A percentile compares a stretch with the other conserved stretches of the same genome.
These are phyloP conservation scores for Cicer judaicum DNA, from an alignment of 306 rosid species.

Conservation along the genomic window DNA sequence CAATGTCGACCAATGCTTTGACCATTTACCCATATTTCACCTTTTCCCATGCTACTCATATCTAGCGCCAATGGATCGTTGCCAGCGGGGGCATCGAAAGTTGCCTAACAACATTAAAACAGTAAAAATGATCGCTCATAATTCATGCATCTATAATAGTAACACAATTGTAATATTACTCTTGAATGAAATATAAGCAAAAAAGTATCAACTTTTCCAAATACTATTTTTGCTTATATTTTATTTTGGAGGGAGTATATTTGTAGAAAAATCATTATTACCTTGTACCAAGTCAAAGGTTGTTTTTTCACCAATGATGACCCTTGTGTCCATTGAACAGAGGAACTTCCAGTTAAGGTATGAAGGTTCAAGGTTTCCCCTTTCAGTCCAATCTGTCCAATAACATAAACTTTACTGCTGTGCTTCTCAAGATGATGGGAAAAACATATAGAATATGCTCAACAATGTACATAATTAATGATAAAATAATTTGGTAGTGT, in stretches of 20 bases:
- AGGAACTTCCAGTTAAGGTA: slow-evolving; percentile 53
- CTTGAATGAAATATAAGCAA: no score
- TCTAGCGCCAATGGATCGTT: slow-evolving; percentile 86
- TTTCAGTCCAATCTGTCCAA: slow-evolving; percentile 76
- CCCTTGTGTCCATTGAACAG: slow-evolving; percentile 65
- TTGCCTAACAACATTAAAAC: slow-evolving; percentile 52
- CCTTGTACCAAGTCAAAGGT: slow-evolving; percentile 98
- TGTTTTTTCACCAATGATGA: slow-evolving; percentile 50
- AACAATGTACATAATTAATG: neutral
- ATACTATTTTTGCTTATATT: no score
- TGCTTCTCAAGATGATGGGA: slow-evolving; percentile 1
- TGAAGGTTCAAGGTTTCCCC: slow-evolving; percentile 71
- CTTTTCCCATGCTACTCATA: slow-evolving; percentile 83
- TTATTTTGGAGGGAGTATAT: no score
- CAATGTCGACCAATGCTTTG: slow-evolving; percentile 86
- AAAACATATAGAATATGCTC: slow-evolving; percentile 7
- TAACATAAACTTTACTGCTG: slow-evolving; percentile 25
- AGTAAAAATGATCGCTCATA: slow-evolving; percentile 15
- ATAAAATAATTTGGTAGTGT: neutral
- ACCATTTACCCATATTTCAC: slow-evolving; percentile 89
- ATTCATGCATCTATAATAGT: neutral
- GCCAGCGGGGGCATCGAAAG: slow-evolving; percentile 68
- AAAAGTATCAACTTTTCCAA: no score
- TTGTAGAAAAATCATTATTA: slow-evolving; percentile 40
- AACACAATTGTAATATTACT: no score